phyloP scores from a whole-genome alignment of 495 filamentous ascomycete species.

The Penicillium coffeae region DNA sequence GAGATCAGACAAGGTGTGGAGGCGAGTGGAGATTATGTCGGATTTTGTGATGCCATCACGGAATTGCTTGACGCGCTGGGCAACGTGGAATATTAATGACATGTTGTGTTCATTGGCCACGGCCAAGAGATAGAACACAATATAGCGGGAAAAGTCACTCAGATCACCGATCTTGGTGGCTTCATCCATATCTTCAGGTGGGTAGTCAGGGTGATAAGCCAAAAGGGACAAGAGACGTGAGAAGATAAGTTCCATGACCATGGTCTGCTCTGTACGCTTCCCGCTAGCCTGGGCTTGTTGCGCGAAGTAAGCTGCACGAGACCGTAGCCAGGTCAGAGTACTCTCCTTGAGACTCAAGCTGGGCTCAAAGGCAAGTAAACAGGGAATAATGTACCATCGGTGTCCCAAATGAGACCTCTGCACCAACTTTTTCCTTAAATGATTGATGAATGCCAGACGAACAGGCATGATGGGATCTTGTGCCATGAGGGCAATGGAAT shows the following conservation, averaged over 20 bases:
- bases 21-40: constrained; percentile 48
- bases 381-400: constrained; percentile 84
- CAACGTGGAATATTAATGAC: constrained; percentile 84
- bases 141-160: constrained; percentile 75
- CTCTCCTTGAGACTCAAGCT: constrained; percentile 60
- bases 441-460: constrained; percentile 70
- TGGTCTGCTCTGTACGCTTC: constrained; percentile 47
- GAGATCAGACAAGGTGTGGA: constrained; percentile 87
- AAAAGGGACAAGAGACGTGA: constrained; percentile 80
- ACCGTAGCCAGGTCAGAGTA: constrained; percentile 83
- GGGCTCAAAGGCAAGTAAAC: constrained; percentile 89
- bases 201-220: constrained; percentile 93
- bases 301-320: constrained; percentile 55
- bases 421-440: constrained; percentile 80
- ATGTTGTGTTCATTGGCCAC: constrained; percentile 85
- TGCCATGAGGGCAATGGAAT: constrained; percentile 69
- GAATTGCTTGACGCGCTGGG: constrained; percentile 87
- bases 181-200: constrained; percentile 38
- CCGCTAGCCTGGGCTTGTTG: constrained; percentile 33
- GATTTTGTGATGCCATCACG: constrained; percentile 66
- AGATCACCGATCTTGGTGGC: constrained; percentile 62
- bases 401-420: constrained; percentile 37
- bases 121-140: constrained; percentile 80
- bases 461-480: constrained; percentile 76
- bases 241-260: constrained; percentile 78